These are phyloP conservation scores for Skeletonema potamos DNA, from an alignment of 108 stramenopile species.

Conservation along the genomic window DNA sequence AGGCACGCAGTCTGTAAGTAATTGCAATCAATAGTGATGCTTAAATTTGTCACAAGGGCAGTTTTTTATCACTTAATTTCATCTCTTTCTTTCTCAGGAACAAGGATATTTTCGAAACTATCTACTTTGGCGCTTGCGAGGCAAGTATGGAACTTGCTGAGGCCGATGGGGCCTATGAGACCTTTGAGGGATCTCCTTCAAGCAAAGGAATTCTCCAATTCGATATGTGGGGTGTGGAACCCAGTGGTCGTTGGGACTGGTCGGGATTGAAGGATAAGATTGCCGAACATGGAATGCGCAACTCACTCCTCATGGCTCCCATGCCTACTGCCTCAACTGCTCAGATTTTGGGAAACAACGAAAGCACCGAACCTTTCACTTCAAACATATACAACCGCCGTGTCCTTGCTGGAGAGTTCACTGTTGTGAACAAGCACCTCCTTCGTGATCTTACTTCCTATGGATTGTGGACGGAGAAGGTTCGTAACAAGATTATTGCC, in stretches of 20 bases:
- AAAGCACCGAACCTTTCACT: constrained; percentile 99
- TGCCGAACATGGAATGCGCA: constrained; percentile 91
- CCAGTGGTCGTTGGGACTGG: constrained; percentile 95
- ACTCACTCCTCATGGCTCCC: constrained; percentile 97
- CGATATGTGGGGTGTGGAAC: constrained; percentile 96
- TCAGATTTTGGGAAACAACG: constrained; percentile 99
- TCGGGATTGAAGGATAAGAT: constrained; percentile 83
- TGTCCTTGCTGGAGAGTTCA: constrained; percentile 99
- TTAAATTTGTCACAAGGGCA: not conserved
- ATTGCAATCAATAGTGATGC: not conserved
- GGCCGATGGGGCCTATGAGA: constrained; percentile 92
- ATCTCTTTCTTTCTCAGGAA: constrained; percentile 50
- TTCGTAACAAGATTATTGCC: constrained; percentile 97
- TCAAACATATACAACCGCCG: constrained; percentile 99
- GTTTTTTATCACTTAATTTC: not conserved
- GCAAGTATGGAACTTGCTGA: constrained; percentile 94
- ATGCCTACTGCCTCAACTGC: constrained; percentile 99
- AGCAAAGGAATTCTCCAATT: constrained; percentile 96
- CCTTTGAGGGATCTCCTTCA: constrained; percentile 94
- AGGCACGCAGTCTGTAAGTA: constrained; percentile 72
- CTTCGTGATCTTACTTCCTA: constrained; percentile 91
- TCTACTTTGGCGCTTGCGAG: constrained; percentile 96
- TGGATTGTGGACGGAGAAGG: constrained; percentile 95
- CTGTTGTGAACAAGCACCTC: constrained; percentile 98
- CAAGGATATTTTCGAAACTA: constrained; percentile 98